Evolutionary conservation across 768 basidiomycete species (phyloP).

Genomic region (Lactarius vividus): DNA sequence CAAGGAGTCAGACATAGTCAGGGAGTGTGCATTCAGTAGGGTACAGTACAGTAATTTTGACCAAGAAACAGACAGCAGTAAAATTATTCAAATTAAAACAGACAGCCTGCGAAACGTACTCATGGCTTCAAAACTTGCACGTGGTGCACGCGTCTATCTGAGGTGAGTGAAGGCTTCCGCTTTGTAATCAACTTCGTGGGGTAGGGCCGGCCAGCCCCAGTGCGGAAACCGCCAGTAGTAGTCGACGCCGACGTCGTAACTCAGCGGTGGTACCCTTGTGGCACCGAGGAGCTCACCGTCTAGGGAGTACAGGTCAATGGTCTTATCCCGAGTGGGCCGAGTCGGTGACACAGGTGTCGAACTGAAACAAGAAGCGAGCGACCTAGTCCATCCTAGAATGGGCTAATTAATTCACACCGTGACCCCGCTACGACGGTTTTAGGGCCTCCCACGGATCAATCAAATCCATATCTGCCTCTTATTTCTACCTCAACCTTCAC

Average conservation of each 20-base stretch:
- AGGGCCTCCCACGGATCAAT: not conserved
- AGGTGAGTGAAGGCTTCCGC: no score
- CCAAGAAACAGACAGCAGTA: no score
- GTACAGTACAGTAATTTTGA: not conserved
- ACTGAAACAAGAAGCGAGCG: not conserved
- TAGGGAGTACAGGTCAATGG: no score
- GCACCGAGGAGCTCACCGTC: no score
- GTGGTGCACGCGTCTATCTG: no score
- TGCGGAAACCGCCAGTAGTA: no score
- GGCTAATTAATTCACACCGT: not conserved
- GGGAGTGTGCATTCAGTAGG: not conserved
- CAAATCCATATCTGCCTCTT: not conserved
- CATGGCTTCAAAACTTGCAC: not conserved
- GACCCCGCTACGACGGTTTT: constrained; percentile 2
- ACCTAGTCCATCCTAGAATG: not conserved
- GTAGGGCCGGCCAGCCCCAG: no score
- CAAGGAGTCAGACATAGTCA: not conserved
- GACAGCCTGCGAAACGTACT: not conserved
- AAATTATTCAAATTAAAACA: no score
- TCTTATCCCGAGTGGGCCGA: not conserved
- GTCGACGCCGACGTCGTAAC: no score
- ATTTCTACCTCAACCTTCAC: not conserved
- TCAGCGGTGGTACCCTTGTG: no score
- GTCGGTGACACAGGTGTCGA: not conserved
- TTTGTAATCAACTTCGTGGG: not conserved